Percentiles rank a stretch among this genome's conserved stretches.
phyloP scores from a whole-genome alignment of 1,284 basidiomycete genomes.

The Ustilago bromivora region DNA sequence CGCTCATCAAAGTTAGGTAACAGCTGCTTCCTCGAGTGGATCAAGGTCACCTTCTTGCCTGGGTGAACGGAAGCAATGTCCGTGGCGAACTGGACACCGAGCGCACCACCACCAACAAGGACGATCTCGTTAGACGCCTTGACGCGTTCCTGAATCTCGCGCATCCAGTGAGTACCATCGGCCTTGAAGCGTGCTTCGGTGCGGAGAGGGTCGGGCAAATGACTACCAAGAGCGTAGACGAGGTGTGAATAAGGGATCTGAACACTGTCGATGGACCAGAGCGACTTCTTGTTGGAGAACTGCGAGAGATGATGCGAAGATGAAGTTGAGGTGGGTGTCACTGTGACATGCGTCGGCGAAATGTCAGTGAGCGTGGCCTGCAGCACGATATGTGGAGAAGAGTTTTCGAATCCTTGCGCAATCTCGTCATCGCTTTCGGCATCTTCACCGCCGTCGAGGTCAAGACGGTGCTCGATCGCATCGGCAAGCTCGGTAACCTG shows the following conservation, averaged over 20 bases:
- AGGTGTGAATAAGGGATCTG: constrained; percentile 67
- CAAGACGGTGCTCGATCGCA: constrained; percentile 40
- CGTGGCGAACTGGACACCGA: constrained; percentile 66
- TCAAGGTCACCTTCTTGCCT: constrained; percentile 63
- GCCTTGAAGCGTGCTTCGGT: constrained; percentile 63
- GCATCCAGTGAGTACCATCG: constrained; percentile 64
- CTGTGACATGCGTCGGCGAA: constrained; percentile 60
- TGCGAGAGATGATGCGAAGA: constrained; percentile 38
- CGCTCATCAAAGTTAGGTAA: constrained; percentile 67
- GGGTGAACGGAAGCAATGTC: constrained; percentile 64
- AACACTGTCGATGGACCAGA: constrained; percentile 66
- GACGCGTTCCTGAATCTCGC: constrained; percentile 56
- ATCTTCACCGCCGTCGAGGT: constrained; percentile 31
- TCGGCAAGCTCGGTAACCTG: constrained; percentile 47
- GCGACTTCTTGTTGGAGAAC: constrained; percentile 47
- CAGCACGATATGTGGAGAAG: constrained; percentile 63
- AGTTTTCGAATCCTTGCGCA: constrained; percentile 53
- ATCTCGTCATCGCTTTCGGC: constrained; percentile 26
- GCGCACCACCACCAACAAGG: constrained; percentile 67
- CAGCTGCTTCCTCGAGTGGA: constrained; percentile 65
- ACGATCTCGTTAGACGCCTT: constrained; percentile 60
- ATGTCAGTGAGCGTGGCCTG: constrained; percentile 64
- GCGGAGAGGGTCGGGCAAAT: constrained; percentile 67
- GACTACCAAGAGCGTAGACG: constrained; percentile 67
- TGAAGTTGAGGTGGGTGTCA: constrained; percentile 37